Conservation (phyloP, 176 grass and related monocot genomes). For the Elaeis guineensis region DNA sequence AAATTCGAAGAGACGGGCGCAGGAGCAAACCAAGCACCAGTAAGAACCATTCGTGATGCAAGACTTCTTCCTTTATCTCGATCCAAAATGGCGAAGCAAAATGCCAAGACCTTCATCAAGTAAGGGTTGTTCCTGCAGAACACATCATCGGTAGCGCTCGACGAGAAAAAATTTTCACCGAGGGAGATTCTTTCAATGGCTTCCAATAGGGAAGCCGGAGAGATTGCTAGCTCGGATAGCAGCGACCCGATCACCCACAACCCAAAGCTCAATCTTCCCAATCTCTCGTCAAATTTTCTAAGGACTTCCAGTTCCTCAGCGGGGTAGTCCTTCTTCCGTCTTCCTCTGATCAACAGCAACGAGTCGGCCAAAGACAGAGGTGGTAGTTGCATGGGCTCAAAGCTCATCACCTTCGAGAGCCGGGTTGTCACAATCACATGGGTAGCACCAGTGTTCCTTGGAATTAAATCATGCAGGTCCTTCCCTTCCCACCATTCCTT, state of each 20-base stretch:
- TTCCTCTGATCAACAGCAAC: slow-evolving; percentile 68
- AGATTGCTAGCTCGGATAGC: slow-evolving; percentile 71
- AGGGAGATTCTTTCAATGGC: slow-evolving; percentile 65
- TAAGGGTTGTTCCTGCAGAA: slow-evolving; percentile 83
- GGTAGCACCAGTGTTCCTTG: slow-evolving; percentile 77
- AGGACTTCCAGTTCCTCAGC: slow-evolving; percentile 65
- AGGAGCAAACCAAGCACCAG: slow-evolving; percentile 84
- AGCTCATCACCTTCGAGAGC: slow-evolving; percentile 68
- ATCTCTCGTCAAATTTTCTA: slow-evolving; percentile 71
- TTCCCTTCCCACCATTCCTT: slow-evolving; percentile 99
- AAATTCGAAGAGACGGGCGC: slow-evolving; percentile 64
- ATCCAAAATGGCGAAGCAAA: slow-evolving; percentile 89
- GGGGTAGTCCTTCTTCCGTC: slow-evolving; percentile 66
- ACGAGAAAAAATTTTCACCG: slow-evolving; percentile 45
- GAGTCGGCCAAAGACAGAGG: slow-evolving; percentile 54
- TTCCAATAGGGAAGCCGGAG: slow-evolving; percentile 77
- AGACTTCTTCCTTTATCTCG: slow-evolving; percentile 60
- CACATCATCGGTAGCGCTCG: slow-evolving; percentile 43
- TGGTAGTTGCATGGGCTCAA: slow-evolving; percentile 81
- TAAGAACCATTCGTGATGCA: slow-evolving; percentile 72
- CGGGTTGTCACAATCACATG: slow-evolving; percentile 75
- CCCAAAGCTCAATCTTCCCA: slow-evolving; percentile 82
- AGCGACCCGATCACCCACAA: slow-evolving; percentile 75
- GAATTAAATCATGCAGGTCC: slow-evolving; percentile 93
- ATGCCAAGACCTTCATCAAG: slow-evolving; percentile 68